Evolutionary conservation across 176 grass and related monocot species (phyloP).

Genomic region (Puya raimondii): DNA sequence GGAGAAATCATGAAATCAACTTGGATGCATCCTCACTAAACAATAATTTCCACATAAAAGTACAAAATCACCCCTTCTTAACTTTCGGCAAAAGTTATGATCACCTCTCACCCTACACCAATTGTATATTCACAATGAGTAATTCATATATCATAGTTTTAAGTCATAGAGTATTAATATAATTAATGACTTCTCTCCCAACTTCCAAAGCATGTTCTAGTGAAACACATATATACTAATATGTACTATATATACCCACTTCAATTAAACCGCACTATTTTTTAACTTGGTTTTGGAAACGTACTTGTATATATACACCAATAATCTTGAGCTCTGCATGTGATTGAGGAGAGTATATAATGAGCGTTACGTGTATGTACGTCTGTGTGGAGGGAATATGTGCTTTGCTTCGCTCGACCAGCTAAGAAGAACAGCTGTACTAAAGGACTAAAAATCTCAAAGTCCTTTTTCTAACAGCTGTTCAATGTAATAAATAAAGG

Average conservation of each 20-base stretch:
- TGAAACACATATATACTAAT: too few species aligned
- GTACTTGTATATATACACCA: too few species aligned
- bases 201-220: constrained; percentile 1
- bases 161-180: background rate
- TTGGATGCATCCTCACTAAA: background rate
- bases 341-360: too few species aligned
- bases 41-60: too few species aligned
- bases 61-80: too few species aligned
- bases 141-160: constrained; percentile 36
- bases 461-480: constrained; percentile 3
- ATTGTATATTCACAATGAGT: background rate
- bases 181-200: background rate
- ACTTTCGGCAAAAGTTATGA: constrained; percentile 2
- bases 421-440: background rate
- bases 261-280: too few species aligned
- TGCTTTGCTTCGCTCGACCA: background rate
- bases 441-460: background rate
- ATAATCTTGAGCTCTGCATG: too few species aligned
- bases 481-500: constrained; percentile 1
- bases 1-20: background rate
- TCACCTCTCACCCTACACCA: background rate
- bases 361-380: too few species aligned
- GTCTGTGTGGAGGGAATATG: too few species aligned
- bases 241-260: too few species aligned
- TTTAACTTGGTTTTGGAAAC: too few species aligned